A percentile compares a stretch with the other conserved stretches of the same genome.
These are phyloP conservation scores for Blumeria graminis DNA, from an alignment of 2,329 filamentous ascomycete species.

Conservation along the genomic window DNA sequence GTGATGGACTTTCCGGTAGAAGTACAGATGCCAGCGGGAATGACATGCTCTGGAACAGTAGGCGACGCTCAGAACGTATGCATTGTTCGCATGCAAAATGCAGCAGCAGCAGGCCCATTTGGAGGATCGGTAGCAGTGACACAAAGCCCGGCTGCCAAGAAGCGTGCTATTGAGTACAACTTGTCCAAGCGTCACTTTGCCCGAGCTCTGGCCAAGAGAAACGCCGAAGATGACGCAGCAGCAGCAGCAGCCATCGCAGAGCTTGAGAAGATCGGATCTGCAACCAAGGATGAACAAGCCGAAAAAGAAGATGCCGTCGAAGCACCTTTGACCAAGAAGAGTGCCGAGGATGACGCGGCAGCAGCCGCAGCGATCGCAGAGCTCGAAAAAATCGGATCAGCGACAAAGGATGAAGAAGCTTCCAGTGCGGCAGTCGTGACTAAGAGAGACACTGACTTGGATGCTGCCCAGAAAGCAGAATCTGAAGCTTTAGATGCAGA, in stretches of 20 bases:
- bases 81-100: constrained; percentile 38
- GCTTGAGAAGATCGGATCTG: not conserved
- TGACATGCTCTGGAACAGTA: constrained; percentile 30
- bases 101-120: constrained; percentile 33
- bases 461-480: too few relatives aligned
- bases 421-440: too few relatives aligned
- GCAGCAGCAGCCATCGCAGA: not conserved
- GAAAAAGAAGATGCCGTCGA: too few relatives aligned
- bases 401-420: not conserved
- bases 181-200: constrained; percentile 20
- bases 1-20: constrained; percentile 30
- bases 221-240: not conserved
- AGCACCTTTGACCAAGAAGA: not conserved
- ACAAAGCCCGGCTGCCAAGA: constrained; percentile 28
- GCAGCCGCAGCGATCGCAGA: not conserved
- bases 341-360: not conserved
- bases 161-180: constrained; percentile 31
- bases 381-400: not conserved
- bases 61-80: constrained; percentile 38
- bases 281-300: not conserved
- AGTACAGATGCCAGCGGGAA: constrained; percentile 17
- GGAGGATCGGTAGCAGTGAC: constrained; percentile 40
- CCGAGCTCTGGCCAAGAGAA: constrained; percentile 7
- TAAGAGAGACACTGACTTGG: too few relatives aligned
- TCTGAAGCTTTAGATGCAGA: too few relatives aligned